Base-by-base conservation (phyloP, 768 basidiomycete genomes). In the Lenzites betulinus region DNA sequence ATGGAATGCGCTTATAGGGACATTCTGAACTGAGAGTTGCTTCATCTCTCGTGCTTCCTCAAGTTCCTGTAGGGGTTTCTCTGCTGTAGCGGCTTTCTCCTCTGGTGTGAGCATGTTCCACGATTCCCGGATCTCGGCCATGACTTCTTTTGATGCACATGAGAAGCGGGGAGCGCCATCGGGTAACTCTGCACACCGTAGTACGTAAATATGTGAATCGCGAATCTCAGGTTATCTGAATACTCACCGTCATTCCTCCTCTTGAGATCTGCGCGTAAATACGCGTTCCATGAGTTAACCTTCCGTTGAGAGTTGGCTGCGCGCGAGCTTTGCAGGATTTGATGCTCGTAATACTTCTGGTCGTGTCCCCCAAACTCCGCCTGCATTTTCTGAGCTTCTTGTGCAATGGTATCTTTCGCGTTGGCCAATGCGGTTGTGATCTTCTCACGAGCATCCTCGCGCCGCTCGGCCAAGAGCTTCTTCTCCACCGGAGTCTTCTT, bases 221-320 rank as follows among this genome's bases (percentile, higher is more conserved):
- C 41, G 30, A 3, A 12, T 18, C 18, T n/a, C 36, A 43, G 13
- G 25, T 11, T 46, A 8, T 2, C 33, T 25, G 6, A 15, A 26
- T n/a, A 15, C 41, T n/a, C 11, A 33, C 39, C 35, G 7, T 25
- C 18, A 8, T 54, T 46, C 12, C 25, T n/a, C 35, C 18, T 36
- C 25, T 54, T 6, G 2, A 54, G 12, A 25, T 50, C 46, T 9
- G 2, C 20, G 4, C 26, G 16, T 9, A 56, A n/a, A 25, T 36
- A 62, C 9, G 48, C 60, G 25, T 62, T 62, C 60, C 54, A 62
- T 1, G 15, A 35, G 35, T 41, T 62, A 7, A 33, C 28, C 12
- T 33, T 47, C 9, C 54, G 47, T 22, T 54, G 42, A 2, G 16
- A 15, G 3, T 33, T 26, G 5, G 35, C 15, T 0, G 36, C 4